A percentile compares a stretch with the other conserved stretches of the same genome.
phyloP scores from a whole-genome alignment of 192 early-diverging fungal species.

The Backusella morwellensis region DNA sequence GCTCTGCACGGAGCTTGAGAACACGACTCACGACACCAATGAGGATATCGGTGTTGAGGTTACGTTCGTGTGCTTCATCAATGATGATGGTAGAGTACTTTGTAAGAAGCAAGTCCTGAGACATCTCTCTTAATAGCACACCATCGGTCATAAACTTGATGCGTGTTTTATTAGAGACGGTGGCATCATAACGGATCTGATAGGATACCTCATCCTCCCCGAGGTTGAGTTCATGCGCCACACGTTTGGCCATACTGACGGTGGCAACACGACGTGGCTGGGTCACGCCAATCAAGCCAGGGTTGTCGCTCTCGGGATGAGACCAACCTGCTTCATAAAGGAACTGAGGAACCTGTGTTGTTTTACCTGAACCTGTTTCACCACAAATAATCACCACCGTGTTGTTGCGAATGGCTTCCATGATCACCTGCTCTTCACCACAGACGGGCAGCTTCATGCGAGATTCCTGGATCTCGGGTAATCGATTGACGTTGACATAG shows the following conservation, averaged over 20 bases:
- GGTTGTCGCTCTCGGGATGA: constrained; percentile 70
- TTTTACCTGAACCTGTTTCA: constrained; percentile 97
- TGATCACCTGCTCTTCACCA: constrained; percentile 95
- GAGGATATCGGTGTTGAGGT: constrained; percentile 95
- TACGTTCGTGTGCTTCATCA: constrained; percentile 99
- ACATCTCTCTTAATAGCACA: constrained; percentile 93
- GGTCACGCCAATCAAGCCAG: constrained; percentile 96
- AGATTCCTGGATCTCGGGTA: constrained; percentile 68
- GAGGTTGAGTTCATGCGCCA: constrained; percentile 85
- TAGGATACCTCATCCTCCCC: constrained; percentile 68
- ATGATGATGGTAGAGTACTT: constrained; percentile 96
- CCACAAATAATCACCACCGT: constrained; percentile 92
- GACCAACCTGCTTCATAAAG: constrained; percentile 98
- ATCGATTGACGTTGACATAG: constrained; percentile 74
- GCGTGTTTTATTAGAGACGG: constrained; percentile 67
- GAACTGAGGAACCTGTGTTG: constrained; percentile 97
- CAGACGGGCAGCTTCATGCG: constrained; percentile 87
- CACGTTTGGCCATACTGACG: constrained; percentile 93
- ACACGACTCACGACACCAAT: constrained; percentile 96
- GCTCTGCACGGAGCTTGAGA: constrained; percentile 70
- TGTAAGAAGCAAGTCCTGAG: constrained; percentile 81
- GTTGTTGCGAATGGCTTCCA: constrained; percentile 92
- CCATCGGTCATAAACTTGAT: constrained; percentile 99
- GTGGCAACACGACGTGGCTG: constrained; percentile 98
- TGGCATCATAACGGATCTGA: constrained; percentile 94